phyloP scores from a whole-genome alignment of 2,329 filamentous ascomycete genomes.

The Cladophialophora chaetospira region DNA sequence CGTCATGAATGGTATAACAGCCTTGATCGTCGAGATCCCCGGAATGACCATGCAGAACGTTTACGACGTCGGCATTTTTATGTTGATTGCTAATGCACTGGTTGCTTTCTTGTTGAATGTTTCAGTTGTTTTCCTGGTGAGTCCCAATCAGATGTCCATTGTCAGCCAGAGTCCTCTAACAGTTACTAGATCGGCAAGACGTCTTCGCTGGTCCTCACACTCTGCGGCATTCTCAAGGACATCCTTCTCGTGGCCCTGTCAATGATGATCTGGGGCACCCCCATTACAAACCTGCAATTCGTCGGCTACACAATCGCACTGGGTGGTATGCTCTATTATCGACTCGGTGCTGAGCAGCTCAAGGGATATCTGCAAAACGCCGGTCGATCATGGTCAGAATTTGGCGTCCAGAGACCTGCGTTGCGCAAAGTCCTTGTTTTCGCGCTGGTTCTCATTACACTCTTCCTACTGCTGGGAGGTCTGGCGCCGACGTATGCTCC shows the following conservation, averaged over 20 bases:
- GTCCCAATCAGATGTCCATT: slow-evolving; percentile 56
- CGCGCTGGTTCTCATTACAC: slow-evolving; percentile 59
- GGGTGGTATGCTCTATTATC: slow-evolving; percentile 67
- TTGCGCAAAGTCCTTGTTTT: slow-evolving; percentile 77
- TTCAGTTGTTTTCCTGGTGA: slow-evolving; percentile 80
- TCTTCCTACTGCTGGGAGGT: slow-evolving; percentile 71
- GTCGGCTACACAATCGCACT: slow-evolving; percentile 77
- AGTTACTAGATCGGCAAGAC: slow-evolving; percentile 77
- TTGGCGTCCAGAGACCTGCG: slow-evolving; percentile 74
- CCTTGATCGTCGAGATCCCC: slow-evolving; percentile 68
- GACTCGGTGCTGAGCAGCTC: slow-evolving; percentile 72
- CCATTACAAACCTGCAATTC: slow-evolving; percentile 69
- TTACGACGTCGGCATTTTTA: slow-evolving; percentile 64
- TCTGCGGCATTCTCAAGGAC: slow-evolving; percentile 85
- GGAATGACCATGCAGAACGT: slow-evolving; percentile 67
- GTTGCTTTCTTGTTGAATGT: slow-evolving; percentile 81
- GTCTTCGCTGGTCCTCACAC: slow-evolving; percentile 79
- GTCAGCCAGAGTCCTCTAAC: no score
- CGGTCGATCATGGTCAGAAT: slow-evolving; percentile 80
- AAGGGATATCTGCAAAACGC: slow-evolving; percentile 75
- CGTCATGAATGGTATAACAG: slow-evolving; percentile 73
- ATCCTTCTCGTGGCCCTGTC: slow-evolving; percentile 78
- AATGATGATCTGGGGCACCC: slow-evolving; percentile 75
- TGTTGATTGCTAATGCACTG: slow-evolving; percentile 71
- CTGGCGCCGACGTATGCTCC: slow-evolving; percentile 58